A percentile compares a stretch with the other conserved stretches of the same genome.
Evolutionary conservation across 305 asterid genomes (phyloP).

Genomic region (Coffea humblotiana): DNA sequence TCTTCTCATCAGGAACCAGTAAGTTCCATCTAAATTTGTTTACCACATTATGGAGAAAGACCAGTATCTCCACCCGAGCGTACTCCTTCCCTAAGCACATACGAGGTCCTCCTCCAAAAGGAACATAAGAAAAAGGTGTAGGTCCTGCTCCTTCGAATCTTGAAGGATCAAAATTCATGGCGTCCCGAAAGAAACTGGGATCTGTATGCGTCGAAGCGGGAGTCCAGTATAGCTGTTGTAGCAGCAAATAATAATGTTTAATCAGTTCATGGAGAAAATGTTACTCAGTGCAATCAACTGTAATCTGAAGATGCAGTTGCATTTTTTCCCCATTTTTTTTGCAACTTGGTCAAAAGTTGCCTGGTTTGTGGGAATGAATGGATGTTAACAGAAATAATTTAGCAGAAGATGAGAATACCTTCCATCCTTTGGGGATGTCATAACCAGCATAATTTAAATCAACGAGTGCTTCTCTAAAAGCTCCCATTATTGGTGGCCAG

Average conservation of each 20-base stretch:
- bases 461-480: slow-evolving; percentile 43
- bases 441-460: slow-evolving; percentile 38
- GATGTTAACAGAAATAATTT: background rate
- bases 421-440: slow-evolving; percentile 63
- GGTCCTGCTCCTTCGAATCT: slow-evolving; percentile 46
- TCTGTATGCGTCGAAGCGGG: slow-evolving; percentile 35
- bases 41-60: slow-evolving; percentile 42
- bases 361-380: background rate
- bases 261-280: background rate
- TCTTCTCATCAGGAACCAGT: slow-evolving; percentile 41
- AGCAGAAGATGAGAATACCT: slow-evolving; percentile 23
- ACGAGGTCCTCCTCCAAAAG: slow-evolving; percentile 74
- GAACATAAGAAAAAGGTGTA: slow-evolving; percentile 42
- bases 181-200: slow-evolving; percentile 32
- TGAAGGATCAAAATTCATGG: slow-evolving; percentile 45
- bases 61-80: slow-evolving; percentile 58
- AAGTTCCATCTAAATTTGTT: background rate
- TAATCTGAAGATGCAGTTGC: background rate
- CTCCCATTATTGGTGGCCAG: slow-evolving; percentile 41
- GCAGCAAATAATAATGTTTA: background rate
- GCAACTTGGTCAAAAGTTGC: no score
- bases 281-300: background rate
- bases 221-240: slow-evolving; percentile 48
- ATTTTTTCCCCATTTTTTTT: no score
- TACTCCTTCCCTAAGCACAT: slow-evolving; percentile 65